Evolutionary conservation across 257 asterid genomes (phyloP).

Genomic region (Petunia axillaris): DNA sequence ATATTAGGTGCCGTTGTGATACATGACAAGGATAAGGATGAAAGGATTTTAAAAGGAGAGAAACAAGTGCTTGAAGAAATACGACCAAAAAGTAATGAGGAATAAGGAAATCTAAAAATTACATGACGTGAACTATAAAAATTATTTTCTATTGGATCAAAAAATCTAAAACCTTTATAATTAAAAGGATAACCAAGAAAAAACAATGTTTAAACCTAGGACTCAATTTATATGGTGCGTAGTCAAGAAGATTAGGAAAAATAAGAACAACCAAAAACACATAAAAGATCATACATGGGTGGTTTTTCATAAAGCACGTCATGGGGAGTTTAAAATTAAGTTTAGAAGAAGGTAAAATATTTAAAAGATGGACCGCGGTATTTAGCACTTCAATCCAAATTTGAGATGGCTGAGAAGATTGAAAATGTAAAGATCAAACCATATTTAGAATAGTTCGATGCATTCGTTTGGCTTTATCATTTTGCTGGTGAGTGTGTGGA

Average conservation of each 20-base stretch:
- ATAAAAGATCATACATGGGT: not conserved
- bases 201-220: not conserved
- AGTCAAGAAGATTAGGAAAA: not conserved
- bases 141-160: not conserved
- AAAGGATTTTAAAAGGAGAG: not conserved
- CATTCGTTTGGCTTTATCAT: not conserved
- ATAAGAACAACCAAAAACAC: slow-evolving; percentile 13
- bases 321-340: not conserved
- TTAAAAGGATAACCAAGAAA: not conserved
- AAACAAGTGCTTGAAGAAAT: not conserved
- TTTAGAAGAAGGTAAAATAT: not conserved
- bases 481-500: slow-evolving; percentile 19
- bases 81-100: no score
- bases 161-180: not conserved
- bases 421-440: not conserved
- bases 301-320: not conserved
- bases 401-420: not conserved
- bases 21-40: not conserved
- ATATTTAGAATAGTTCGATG: not conserved
- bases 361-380: not conserved
- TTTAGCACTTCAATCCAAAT: not conserved
- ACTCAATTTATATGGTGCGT: not conserved
- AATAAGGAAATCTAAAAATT: not conserved
- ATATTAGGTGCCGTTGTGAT: no score
- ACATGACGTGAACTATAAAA: slow-evolving; percentile 16